Evolutionary conservation across 805 yeast genomes (phyloP).

Genomic region (Candida broadrunensis): DNA sequence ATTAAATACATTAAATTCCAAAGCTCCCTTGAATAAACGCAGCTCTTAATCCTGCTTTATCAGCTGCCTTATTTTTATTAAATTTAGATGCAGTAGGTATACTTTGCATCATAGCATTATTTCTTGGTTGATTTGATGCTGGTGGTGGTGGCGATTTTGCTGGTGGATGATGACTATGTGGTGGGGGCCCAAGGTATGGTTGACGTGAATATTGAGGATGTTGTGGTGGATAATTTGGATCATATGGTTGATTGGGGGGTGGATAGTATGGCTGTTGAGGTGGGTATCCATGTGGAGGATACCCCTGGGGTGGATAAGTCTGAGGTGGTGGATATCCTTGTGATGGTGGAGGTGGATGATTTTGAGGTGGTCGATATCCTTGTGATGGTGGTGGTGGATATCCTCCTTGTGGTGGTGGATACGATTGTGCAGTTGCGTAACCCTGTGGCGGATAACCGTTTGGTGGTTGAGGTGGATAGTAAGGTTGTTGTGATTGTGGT

Average conservation of each 20-base stretch:
- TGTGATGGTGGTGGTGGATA: constrained; percentile 6
- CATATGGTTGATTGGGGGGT: constrained; percentile 1
- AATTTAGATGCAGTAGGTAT: constrained; percentile 43
- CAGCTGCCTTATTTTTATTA: constrained; percentile 40
- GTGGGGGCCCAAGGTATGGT: constrained; percentile 10
- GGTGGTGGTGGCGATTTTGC: neutral
- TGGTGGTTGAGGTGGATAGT: constrained; percentile 9
- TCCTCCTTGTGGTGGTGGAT: constrained; percentile 5
- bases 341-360: constrained; percentile 11
- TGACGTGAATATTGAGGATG: constrained; percentile 1
- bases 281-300: neutral
- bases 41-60: constrained; percentile 58
- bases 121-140: constrained; percentile 4
- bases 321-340: constrained; percentile 8
- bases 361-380: constrained; percentile 2
- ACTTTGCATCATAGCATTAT: constrained; percentile 44
- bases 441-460: constrained; percentile 15
- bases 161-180: constrained; percentile 11
- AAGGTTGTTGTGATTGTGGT: neutral
- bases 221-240: constrained; percentile 4
- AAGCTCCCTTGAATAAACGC: constrained; percentile 66
- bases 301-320: neutral
- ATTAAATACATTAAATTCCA: no score
- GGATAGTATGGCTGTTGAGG: constrained; percentile 1
- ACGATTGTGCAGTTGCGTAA: constrained; percentile 3